Conservation (phyloP, 2,329 filamentous ascomycete genomes). For the Nigrograna mackinnonii region DNA sequence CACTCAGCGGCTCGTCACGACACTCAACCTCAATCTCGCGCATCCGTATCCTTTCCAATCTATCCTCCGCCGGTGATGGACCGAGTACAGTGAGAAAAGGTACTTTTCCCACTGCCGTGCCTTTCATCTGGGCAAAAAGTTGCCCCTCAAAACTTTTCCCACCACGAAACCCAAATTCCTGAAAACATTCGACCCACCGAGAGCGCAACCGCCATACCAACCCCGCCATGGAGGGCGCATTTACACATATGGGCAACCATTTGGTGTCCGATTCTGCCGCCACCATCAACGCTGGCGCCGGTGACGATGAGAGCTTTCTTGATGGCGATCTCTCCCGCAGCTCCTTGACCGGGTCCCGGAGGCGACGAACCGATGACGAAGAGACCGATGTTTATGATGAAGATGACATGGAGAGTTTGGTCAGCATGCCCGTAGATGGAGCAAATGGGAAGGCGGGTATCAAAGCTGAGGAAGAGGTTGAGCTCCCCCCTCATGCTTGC, state of each 20-base stretch:
- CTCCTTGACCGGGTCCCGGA: slow-evolving; percentile 64
- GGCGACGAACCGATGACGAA: slow-evolving; percentile 76
- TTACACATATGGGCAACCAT: slow-evolving; percentile 86
- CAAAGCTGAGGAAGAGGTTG: slow-evolving; percentile 73
- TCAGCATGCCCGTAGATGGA: slow-evolving; percentile 79
- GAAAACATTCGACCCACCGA: slow-evolving; percentile 8
- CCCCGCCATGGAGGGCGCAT: slow-evolving; percentile 76
- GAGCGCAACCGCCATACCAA: slow-evolving; percentile 10
- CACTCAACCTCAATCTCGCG: no score
- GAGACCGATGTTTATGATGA: slow-evolving; percentile 84
- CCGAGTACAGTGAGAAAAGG: no score
- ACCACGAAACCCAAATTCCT: no score
- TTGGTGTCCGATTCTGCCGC: slow-evolving; percentile 81
- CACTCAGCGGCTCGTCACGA: no score
- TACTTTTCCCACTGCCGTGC: no score
- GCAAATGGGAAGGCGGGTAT: slow-evolving; percentile 61
- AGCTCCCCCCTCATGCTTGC: slow-evolving; percentile 93
- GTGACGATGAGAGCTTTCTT: slow-evolving; percentile 84
- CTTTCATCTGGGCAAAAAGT: not conserved
- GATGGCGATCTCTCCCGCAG: slow-evolving; percentile 61
- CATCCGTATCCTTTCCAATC: no score
- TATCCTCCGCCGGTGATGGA: no score
- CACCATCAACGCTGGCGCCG: slow-evolving; percentile 85
- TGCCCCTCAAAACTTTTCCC: no score
- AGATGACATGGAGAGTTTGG: slow-evolving; percentile 71